These are phyloP conservation scores for Hsuehochloa calcarea DNA, from an alignment of 176 grass and related monocot genomes.

Conservation along the genomic window DNA sequence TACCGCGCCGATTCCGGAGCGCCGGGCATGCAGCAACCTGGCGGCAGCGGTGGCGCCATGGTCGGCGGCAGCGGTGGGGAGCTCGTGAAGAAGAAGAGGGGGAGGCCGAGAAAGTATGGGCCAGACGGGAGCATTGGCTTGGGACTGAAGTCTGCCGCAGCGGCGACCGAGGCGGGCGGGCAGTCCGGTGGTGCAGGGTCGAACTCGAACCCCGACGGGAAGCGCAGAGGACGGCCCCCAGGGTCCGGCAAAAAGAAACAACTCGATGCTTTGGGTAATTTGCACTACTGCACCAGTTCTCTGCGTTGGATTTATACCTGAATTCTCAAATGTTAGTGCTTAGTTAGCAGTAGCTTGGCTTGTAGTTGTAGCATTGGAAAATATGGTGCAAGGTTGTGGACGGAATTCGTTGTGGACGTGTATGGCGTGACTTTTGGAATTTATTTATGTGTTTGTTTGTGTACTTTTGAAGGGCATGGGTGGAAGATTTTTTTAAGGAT, in stretches of 20 bases:
- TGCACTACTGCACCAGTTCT: conserved; percentile 2
- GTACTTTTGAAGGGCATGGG: not conserved
- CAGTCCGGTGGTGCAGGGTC: conserved; percentile 47
- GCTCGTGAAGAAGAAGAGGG: conserved; percentile 87
- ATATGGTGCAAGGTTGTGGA: conserved; percentile 18
- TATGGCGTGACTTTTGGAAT: not conserved
- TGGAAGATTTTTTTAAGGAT: conserved; percentile 17
- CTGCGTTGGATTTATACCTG: not conserved
- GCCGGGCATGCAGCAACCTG: conserved; percentile 30
- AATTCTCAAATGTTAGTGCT: not conserved
- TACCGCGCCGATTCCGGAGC: conserved; percentile 35
- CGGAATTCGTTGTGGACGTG: not conserved
- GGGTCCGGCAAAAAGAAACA: conserved; percentile 93
- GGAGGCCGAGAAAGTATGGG: conserved; percentile 92
- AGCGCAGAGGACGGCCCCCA: conserved; percentile 63
- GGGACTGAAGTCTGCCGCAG: conserved; percentile 30
- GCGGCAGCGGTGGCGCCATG: not conserved
- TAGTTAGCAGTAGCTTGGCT: not conserved
- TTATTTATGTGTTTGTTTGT: not conserved
- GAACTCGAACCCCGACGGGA: conserved; percentile 60
- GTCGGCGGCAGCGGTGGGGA: conserved; percentile 48
- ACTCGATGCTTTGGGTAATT: conserved; percentile 86
- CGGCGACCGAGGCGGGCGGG: conserved; percentile 15
- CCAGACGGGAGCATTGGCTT: conserved; percentile 61
- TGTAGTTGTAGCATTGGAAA: conserved; percentile 20